A percentile compares a stretch with the other conserved stretches of the same genome.
These are phyloP conservation scores for Epichloe bromicola DNA, from an alignment of 2,329 filamentous ascomycete species.

Conservation along the genomic window DNA sequence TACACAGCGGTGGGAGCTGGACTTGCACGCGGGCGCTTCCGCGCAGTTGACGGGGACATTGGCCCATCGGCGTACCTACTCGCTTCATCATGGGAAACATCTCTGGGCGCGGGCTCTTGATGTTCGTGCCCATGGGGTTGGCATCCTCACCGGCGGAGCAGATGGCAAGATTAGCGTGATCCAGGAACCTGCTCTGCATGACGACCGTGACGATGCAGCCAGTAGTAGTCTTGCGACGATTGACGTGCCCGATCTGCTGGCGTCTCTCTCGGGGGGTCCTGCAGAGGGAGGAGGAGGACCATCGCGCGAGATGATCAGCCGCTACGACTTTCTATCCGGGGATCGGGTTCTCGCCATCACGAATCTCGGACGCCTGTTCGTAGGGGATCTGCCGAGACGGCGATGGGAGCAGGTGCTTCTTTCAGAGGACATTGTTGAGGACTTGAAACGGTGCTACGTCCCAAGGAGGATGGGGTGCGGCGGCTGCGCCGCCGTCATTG, in stretches of 20 bases:
- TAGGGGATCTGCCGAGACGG: slow-evolving; percentile 24
- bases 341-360: slow-evolving; percentile 42
- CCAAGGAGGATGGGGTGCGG: slow-evolving; percentile 26
- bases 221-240: slow-evolving; percentile 11
- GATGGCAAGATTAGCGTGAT: slow-evolving; percentile 57
- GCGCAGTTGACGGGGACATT: slow-evolving; percentile 22
- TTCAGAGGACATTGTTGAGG: slow-evolving; percentile 16
- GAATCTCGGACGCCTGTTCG: slow-evolving; percentile 45
- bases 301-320: slow-evolving; percentile 35
- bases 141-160: slow-evolving; percentile 66
- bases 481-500: slow-evolving; percentile 30
- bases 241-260: slow-evolving; percentile 21
- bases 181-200: slow-evolving; percentile 9
- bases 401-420: slow-evolving; percentile 31
- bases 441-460: slow-evolving; percentile 35
- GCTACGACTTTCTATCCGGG: slow-evolving; percentile 49
- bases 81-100: slow-evolving; percentile 74
- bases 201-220: background rate
- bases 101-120: slow-evolving; percentile 61
- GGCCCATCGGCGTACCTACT: slow-evolving; percentile 39
- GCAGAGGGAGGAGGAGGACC: background rate
- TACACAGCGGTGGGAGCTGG: slow-evolving; percentile 52
- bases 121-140: slow-evolving; percentile 16
- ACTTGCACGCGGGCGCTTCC: background rate
- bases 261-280: slow-evolving; percentile 6